These are phyloP conservation scores for Neonothopanus nambi DNA, from an alignment of 1,284 basidiomycete species.

Conservation along the genomic window DNA sequence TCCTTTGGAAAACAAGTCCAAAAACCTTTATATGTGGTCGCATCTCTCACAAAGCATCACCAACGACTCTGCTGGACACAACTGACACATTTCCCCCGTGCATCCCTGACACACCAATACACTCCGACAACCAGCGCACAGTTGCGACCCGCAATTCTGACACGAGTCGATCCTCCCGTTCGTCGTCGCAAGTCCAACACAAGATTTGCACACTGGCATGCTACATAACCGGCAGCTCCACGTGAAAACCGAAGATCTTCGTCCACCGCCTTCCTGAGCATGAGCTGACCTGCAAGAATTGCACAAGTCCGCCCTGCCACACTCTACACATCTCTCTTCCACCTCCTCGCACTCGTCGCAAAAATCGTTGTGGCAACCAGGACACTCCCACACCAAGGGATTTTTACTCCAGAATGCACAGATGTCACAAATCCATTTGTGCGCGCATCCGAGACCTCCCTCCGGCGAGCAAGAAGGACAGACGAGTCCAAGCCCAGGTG, in stretches of 20 bases:
- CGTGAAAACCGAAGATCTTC: neutral
- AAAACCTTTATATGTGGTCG: neutral
- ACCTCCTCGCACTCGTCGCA: constrained; percentile 13
- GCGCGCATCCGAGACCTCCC: constrained; percentile 14
- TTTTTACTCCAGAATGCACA: constrained; percentile 12
- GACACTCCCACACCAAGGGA: constrained; percentile 17
- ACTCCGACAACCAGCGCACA: constrained; percentile 14
- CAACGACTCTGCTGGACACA: constrained; percentile 11
- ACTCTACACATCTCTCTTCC: constrained; percentile 11
- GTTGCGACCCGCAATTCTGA: constrained; percentile 8
- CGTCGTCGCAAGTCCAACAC: neutral
- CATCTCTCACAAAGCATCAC: constrained; percentile 10
- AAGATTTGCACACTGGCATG: constrained; percentile 1
- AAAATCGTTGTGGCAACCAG: constrained; percentile 12
- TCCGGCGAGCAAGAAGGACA: constrained; percentile 16
- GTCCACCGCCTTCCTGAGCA: neutral
- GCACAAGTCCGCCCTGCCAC: constrained; percentile 8
- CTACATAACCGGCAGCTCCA: constrained; percentile 13
- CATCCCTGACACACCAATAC: constrained; percentile 12
- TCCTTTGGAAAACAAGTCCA: too few relatives aligned
- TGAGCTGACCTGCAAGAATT: neutral
- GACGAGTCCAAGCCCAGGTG: constrained; percentile 4
- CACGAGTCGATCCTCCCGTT: constrained; percentile 7
- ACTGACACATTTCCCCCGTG: constrained; percentile 14
- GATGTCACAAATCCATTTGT: constrained; percentile 16